These are phyloP conservation scores for Thalassiosira hispida DNA, from an alignment of 352 stramenopile species.

Conservation along the genomic window DNA sequence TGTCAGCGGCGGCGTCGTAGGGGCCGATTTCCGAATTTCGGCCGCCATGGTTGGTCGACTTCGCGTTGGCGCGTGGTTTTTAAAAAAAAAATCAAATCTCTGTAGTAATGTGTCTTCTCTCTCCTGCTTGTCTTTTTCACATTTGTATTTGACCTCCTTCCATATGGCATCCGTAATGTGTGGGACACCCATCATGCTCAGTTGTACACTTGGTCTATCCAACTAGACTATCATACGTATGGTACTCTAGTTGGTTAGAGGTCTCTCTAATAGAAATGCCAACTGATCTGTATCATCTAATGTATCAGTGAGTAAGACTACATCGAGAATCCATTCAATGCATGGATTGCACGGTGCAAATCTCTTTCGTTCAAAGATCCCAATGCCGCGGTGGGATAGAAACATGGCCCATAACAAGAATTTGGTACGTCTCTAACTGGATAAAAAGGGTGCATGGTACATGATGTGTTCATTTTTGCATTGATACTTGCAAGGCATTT, in stretches of 20 bases:
- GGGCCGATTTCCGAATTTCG: too few species aligned
- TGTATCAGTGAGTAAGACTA: not conserved
- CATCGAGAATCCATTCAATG: not conserved
- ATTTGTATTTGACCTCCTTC: not conserved
- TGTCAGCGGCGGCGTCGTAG: too few species aligned
- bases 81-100: not conserved
- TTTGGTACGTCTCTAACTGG: not conserved
- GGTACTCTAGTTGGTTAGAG: too few species aligned
- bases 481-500: too few species aligned
- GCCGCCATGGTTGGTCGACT: too few species aligned
- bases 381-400: not conserved
- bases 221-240: too few species aligned
- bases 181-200: not conserved
- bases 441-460: constrained; percentile 3
- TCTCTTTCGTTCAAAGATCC: not conserved
- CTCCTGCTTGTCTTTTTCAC: not conserved
- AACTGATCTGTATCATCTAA: not conserved
- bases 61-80: too few species aligned
- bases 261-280: not conserved
- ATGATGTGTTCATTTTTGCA: too few species aligned
- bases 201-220: too few species aligned
- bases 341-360: not conserved
- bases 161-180: not conserved
- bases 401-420: not conserved
- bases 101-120: constrained; percentile 5